Evolutionary conservation across 768 basidiomycete species (phyloP).

Genomic region (Suillus cothurnatus): DNA sequence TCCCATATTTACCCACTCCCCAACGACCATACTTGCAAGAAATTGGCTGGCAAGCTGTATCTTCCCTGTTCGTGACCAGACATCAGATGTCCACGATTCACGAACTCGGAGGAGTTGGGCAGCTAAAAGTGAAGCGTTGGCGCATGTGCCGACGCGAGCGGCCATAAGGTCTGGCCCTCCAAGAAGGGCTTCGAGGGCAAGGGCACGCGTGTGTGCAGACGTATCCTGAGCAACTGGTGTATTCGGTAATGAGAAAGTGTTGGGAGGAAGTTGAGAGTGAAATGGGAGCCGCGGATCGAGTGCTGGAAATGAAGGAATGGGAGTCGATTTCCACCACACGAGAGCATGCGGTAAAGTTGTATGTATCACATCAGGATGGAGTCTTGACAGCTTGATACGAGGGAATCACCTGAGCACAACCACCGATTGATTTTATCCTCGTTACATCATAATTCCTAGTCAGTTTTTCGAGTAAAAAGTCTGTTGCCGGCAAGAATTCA

Average conservation of each 20-base stretch:
- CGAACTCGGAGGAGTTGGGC: conserved; percentile 81
- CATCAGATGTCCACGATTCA: conserved; percentile 76
- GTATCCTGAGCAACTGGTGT: conserved; percentile 79
- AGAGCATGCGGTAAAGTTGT: conserved; percentile 71
- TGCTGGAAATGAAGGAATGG: conserved; percentile 70
- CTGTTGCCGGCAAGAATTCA: conserved; percentile 42
- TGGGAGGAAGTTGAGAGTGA: conserved; percentile 66
- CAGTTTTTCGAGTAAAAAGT: conserved; percentile 75
- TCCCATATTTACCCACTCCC: conserved; percentile 70
- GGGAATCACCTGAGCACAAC: conserved; percentile 65
- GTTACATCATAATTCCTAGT: conserved; percentile 68
- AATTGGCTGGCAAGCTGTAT: conserved; percentile 80
- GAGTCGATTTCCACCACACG: conserved; percentile 86
- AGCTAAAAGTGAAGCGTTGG: conserved; percentile 67
- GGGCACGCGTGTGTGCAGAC: conserved; percentile 76
- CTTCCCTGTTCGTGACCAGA: conserved; percentile 77
- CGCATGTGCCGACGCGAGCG: conserved; percentile 71
- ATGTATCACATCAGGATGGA: conserved; percentile 8
- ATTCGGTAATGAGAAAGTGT: conserved; percentile 71
- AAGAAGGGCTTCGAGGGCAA: conserved; percentile 72
- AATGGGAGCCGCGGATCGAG: conserved; percentile 73
- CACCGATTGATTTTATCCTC: conserved; percentile 75
- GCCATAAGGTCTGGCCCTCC: conserved; percentile 78
- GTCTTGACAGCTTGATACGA: conserved; percentile 17
- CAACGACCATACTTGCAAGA: conserved; percentile 67